Conservation (phyloP, 129 eudicot species). For the Chrysanthemum lavandulifolium region DNA sequence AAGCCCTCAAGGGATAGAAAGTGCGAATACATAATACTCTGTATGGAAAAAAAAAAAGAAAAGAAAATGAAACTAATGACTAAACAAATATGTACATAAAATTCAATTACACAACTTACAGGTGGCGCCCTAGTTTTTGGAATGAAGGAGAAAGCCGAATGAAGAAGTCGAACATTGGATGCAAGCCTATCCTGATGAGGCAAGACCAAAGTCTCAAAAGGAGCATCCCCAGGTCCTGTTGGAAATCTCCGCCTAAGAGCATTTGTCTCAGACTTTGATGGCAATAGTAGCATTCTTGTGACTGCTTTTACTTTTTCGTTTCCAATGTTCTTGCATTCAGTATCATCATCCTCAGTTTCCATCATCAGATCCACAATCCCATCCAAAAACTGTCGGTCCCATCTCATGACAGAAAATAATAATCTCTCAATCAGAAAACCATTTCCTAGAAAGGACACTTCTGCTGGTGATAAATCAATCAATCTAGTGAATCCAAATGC, state of each 20-base stretch:
- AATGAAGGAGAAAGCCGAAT: slow-evolving; percentile 70
- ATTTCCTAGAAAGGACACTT: slow-evolving; percentile 65
- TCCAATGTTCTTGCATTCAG: slow-evolving; percentile 39
- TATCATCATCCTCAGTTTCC: slow-evolving; percentile 45
- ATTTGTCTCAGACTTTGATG: slow-evolving; percentile 47
- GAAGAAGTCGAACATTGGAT: slow-evolving; percentile 62
- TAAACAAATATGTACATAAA: slow-evolving; percentile 1
- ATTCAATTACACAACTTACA: slow-evolving; percentile 36
- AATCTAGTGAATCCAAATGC: slow-evolving; percentile 71
- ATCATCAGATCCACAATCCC: slow-evolving; percentile 50
- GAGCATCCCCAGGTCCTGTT: slow-evolving; percentile 53
- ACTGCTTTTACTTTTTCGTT: slow-evolving; percentile 70
- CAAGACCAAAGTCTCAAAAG: slow-evolving; percentile 62
- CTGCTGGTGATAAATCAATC: slow-evolving; percentile 75
- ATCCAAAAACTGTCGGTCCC: slow-evolving; percentile 52
- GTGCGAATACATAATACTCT: background rate
- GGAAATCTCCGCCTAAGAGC: slow-evolving; percentile 40
- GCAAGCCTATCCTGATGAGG: slow-evolving; percentile 69
- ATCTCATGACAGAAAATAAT: slow-evolving; percentile 53
- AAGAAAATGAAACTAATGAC: background rate
- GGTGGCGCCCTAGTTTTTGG: slow-evolving; percentile 88
- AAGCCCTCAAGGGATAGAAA: too few relatives aligned
- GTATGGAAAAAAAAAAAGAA: background rate
- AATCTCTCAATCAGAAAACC: slow-evolving; percentile 64
- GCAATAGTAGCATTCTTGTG: slow-evolving; percentile 69